A percentile compares a stretch with the other conserved stretches of the same genome.
Conservation (phyloP, 164 flowering plant genomes). For the Liriodendron chinense region DNA sequence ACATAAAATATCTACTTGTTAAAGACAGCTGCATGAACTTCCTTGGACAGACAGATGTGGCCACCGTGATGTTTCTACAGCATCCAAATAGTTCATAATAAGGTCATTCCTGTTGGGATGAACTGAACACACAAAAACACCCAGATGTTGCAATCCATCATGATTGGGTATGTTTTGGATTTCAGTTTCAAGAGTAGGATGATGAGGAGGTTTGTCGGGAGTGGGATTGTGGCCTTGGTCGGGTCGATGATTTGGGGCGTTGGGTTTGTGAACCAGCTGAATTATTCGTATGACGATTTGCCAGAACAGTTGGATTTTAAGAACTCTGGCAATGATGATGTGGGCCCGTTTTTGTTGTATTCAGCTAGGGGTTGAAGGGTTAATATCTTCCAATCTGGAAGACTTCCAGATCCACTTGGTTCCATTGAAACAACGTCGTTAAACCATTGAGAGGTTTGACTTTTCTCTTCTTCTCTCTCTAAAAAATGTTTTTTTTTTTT, state of each 20-base stretch:
- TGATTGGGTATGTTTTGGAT: conserved; percentile 72
- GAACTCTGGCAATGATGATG: conserved; percentile 53
- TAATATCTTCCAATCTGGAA: too few relatives aligned
- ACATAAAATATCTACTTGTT: too few relatives aligned
- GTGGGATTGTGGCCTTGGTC: conserved; percentile 48
- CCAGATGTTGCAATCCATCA: conserved; percentile 87
- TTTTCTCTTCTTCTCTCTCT: too few relatives aligned
- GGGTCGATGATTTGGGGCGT: conserved; percentile 86
- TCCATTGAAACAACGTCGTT: too few relatives aligned
- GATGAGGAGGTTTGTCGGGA: conserved; percentile 66
- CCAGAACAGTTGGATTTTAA: conserved; percentile 66
- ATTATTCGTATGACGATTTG: conserved; percentile 30
- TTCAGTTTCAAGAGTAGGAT: conserved; percentile 73
- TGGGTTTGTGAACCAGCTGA: conserved; percentile 76
- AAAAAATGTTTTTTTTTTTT: background rate
- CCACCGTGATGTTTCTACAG: too few relatives aligned
- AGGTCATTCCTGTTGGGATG: too few relatives aligned
- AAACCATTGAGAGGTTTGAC: conserved; percentile 63
- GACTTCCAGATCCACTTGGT: too few relatives aligned
- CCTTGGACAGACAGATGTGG: too few relatives aligned
- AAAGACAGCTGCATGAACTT: too few relatives aligned
- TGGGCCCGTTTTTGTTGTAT: conserved; percentile 87
- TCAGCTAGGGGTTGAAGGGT: conserved; percentile 80
- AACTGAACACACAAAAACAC: too few relatives aligned
- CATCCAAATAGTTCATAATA: too few relatives aligned